phyloP scores from a whole-genome alignment of 208 protist species.

The Blastocrithidia nonstop region DNA sequence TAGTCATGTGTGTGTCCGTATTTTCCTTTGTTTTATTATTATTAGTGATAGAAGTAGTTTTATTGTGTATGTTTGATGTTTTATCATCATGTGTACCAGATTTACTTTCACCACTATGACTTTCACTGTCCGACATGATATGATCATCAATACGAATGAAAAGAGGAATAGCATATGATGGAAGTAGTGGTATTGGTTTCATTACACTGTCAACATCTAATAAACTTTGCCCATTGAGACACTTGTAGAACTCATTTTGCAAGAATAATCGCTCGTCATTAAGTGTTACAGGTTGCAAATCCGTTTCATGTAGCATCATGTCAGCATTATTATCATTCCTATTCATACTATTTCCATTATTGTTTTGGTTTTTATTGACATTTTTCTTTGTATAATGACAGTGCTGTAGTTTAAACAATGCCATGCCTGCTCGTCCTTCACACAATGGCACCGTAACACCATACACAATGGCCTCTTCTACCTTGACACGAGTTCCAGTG shows the following conservation, averaged over 20 bases:
- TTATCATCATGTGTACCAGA: too few relatives aligned
- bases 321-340: too few relatives aligned
- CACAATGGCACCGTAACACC: slow-evolving; percentile 23
- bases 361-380: too few relatives aligned
- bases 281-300: slow-evolving; percentile 3
- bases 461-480: slow-evolving; percentile 54
- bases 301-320: background rate
- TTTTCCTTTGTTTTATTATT: background rate
- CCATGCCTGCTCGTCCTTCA: slow-evolving; percentile 59
- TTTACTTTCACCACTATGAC: too few relatives aligned
- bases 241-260: slow-evolving; percentile 22
- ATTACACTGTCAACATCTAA: slow-evolving; percentile 8
- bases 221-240: slow-evolving; percentile 6
- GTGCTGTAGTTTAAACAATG: slow-evolving; percentile 23
- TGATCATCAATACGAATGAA: slow-evolving; percentile 23
- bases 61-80: background rate
- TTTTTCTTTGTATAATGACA: too few relatives aligned
- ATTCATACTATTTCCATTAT: too few relatives aligned
- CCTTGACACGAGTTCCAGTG: slow-evolving; percentile 8
- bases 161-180: slow-evolving; percentile 25
- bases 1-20: slow-evolving; percentile 8
- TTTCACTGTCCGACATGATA: too few relatives aligned
- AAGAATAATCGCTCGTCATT: slow-evolving; percentile 21
- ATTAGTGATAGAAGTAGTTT: background rate
- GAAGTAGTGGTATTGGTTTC: slow-evolving; percentile 11